These are phyloP conservation scores for Trapa bicornis DNA, from an alignment of 345 rosid species.

Conservation along the genomic window DNA sequence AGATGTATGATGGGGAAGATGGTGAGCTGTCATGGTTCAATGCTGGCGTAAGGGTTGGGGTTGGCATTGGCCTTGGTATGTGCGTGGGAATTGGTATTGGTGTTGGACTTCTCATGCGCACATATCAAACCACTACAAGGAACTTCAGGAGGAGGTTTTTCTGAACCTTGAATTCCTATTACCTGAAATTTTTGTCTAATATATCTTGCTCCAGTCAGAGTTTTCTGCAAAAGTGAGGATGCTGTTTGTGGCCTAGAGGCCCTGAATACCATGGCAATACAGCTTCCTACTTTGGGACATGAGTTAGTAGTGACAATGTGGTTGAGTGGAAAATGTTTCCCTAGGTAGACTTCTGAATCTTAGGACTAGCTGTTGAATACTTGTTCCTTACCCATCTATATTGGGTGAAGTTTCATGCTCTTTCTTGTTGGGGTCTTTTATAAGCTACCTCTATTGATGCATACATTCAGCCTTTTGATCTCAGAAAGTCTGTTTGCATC, in stretches of 20 bases:
- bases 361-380: neutral
- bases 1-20: conserved; percentile 53
- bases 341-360: neutral
- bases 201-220: neutral
- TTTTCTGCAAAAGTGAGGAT: neutral
- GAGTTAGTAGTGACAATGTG: neutral
- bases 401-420: neutral
- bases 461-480: neutral
- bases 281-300: neutral
- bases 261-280: neutral
- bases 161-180: conserved; percentile 15
- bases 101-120: conserved; percentile 86
- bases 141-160: conserved; percentile 78
- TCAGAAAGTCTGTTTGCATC: neutral
- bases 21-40: conserved; percentile 90
- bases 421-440: neutral
- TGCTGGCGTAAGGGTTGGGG: conserved; percentile 92
- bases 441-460: neutral
- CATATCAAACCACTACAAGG: conserved; percentile 89
- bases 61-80: conserved; percentile 92
- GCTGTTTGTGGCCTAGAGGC: neutral
- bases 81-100: conserved; percentile 87
- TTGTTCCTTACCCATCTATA: neutral
- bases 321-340: neutral
- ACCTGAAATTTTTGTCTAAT: neutral